Evolutionary conservation across 1,139 yeast genomes (phyloP).

Genomic region (Zygosaccharomyces pseudobailii): DNA sequence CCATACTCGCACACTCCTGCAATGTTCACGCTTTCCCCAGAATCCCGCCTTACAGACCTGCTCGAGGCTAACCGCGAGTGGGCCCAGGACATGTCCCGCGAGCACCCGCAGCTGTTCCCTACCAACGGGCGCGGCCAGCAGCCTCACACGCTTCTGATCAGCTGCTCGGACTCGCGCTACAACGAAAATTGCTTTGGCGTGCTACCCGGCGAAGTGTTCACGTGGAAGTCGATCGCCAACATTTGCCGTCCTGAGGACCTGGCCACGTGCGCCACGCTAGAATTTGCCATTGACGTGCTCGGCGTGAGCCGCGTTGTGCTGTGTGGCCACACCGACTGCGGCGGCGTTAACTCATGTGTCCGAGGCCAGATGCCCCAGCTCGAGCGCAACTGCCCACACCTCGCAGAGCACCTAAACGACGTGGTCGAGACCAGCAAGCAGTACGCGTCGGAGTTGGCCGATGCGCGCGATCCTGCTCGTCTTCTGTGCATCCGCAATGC

Average conservation of each 20-base stretch:
- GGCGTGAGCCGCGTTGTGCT: constrained; percentile 80
- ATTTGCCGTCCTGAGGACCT: constrained; percentile 68
- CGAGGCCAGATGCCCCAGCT: constrained; percentile 51
- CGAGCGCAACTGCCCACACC: constrained; percentile 46
- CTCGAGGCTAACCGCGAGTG: constrained; percentile 63
- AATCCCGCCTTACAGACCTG: constrained; percentile 59
- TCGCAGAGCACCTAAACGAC: constrained; percentile 38
- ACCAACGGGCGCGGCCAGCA: constrained; percentile 80
- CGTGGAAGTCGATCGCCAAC: constrained; percentile 91
- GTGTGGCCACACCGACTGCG: constrained; percentile 98
- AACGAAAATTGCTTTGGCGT: constrained; percentile 77
- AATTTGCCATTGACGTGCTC: constrained; percentile 84
- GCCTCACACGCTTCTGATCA: constrained; percentile 94
- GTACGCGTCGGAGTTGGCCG: constrained; percentile 34
- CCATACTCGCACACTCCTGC: constrained; percentile 3
- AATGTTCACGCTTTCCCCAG: constrained; percentile 54
- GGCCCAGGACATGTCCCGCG: constrained; percentile 55
- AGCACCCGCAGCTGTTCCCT: constrained; percentile 59
- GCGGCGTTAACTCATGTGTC: constrained; percentile 88
- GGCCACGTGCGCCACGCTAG: constrained; percentile 76
- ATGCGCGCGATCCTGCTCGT: constrained; percentile 23
- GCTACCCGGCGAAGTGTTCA: constrained; percentile 89
- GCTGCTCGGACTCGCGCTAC: constrained; percentile 91
- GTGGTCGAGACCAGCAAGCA: constrained; percentile 46
- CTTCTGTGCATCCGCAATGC: constrained; percentile 75